Evolutionary conservation across 1,139 yeast species (phyloP), one percentile per base, ranked within the genome.

Genomic region (Geotrichum macrosporum): DNA sequence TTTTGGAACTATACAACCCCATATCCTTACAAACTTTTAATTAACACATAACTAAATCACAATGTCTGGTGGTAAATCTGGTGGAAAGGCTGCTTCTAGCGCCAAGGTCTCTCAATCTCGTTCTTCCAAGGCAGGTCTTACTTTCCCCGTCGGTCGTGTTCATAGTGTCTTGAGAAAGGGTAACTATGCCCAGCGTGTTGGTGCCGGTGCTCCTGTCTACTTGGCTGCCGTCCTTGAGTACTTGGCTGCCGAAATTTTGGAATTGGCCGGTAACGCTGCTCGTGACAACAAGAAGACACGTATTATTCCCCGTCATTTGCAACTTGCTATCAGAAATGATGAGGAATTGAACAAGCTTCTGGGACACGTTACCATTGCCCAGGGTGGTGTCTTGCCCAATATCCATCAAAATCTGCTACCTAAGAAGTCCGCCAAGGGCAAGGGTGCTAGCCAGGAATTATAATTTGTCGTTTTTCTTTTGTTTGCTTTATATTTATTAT

Each of bases 61-160:
- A 78, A 88, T 87, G 96, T 85, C 96, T 70, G 96, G 96, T 72
- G 96, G 96, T 73, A 89, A 89, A 83, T 69, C 74, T 57, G 96
- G 96, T 73, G 89, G 89, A 66, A 88, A 88, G 76, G 95, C 96
- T 69, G 94, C 95, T 65, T 67, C 73, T 53, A 75, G 94, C 61
- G 89, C 88, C 70, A 89, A 89, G 75, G 88, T 94, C 64, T 84
- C 96, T 65, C 92, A 94, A 74, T 84, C 96, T 51, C 88, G 97
- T 81, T 89, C 97, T 62, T 83, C 96, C 56, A 89, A 87, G 78
- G 97, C 97, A 69, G 97, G 96, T 72, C 81, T 89, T 70, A 86
- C 95, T 64, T 89, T 92, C 94, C 97, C 97, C 75, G 97, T 92
- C 62, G 97, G 97, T 74, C 92, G 97, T 83, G 94, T 89, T 60